Conservation (phyloP, 2,329 filamentous ascomycete species). For the Botrytis squamosa region DNA sequence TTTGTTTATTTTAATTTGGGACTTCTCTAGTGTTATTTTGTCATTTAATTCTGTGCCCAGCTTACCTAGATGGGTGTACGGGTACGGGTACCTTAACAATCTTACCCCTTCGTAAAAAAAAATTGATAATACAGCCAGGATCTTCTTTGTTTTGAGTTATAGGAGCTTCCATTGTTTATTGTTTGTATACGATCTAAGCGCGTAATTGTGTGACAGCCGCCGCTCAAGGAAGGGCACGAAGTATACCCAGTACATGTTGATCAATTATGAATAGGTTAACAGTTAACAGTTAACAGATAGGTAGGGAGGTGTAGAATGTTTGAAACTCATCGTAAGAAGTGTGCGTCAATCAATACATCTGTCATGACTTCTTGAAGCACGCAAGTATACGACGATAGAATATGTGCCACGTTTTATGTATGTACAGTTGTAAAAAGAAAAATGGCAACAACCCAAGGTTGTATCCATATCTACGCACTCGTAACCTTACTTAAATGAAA, state of each 20-base stretch:
- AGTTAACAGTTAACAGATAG: not conserved
- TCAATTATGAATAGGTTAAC: not conserved
- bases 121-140: not conserved
- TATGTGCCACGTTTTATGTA: conserved; percentile 20
- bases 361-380: not conserved
- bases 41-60: not conserved
- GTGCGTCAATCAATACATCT: not conserved
- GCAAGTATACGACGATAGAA: not conserved
- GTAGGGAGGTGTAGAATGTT: not conserved
- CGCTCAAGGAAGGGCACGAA: not conserved
- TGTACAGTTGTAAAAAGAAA: conserved; percentile 4
- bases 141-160: not conserved
- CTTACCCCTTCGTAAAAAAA: not conserved
- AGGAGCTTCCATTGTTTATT: not conserved
- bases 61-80: not conserved
- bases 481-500: conserved; percentile 13
- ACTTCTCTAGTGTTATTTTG: not conserved
- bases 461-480: not conserved
- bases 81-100: not conserved
- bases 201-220: conserved; percentile 4
- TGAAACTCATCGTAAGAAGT: not conserved
- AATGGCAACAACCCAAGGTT: not conserved
- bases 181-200: conserved; percentile 15
- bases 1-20: not conserved
- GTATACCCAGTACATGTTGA: not conserved